A percentile compares a stretch with the other conserved stretches of the same genome.
Evolutionary conservation across 306 rosid species (phyloP).

Genomic region (Myrica gale): DNA sequence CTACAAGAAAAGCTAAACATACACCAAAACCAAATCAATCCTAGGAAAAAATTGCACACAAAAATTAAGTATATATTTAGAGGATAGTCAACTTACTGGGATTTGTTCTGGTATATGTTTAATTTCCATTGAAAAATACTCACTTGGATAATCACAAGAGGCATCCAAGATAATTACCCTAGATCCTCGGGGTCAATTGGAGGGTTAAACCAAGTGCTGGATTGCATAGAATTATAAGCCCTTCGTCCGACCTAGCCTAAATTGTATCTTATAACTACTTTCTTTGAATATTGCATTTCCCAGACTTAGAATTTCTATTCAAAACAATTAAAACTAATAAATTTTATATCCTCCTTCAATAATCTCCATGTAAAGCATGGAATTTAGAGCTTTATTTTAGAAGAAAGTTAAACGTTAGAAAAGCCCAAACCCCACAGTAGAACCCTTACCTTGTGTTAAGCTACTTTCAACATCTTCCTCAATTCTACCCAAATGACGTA

Average conservation of each 20-base stretch:
- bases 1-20: too few relatives aligned
- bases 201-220: too few relatives aligned
- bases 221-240: background rate
- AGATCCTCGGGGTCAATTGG: too few relatives aligned
- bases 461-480: conserved; percentile 61
- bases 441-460: conserved; percentile 67
- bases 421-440: conserved; percentile 14
- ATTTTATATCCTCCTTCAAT: conserved; percentile 16
- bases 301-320: background rate
- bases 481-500: conserved; percentile 46
- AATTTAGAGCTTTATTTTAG: conserved; percentile 16
- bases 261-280: background rate
- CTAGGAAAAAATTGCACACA: too few relatives aligned
- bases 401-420: conserved; percentile 11
- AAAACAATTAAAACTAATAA: conserved; percentile 2
- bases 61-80: too few relatives aligned
- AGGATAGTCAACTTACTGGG: too few relatives aligned
- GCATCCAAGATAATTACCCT: too few relatives aligned
- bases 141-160: too few relatives aligned
- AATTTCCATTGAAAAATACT: too few relatives aligned
- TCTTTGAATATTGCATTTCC: background rate
- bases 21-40: too few relatives aligned
- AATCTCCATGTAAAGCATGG: background rate
- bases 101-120: too few relatives aligned
- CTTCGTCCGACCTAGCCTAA: background rate